Conservation (phyloP, 1,284 basidiomycete species). For the Dichomitus squalens region DNA sequence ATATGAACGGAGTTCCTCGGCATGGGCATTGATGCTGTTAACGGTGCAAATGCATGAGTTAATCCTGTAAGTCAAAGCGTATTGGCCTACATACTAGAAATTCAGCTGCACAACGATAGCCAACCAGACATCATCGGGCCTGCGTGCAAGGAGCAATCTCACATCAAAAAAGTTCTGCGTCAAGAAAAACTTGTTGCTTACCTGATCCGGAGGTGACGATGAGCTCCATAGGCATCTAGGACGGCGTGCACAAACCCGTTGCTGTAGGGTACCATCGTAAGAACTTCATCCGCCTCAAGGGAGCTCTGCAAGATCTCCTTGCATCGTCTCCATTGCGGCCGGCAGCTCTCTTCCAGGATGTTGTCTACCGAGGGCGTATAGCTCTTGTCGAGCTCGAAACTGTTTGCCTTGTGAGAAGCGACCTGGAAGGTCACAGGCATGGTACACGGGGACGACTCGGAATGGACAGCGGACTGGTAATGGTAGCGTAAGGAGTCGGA, state of each 20-base stretch:
- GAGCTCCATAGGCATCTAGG: conserved; percentile 51
- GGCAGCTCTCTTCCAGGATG: neutral
- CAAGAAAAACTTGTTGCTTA: neutral
- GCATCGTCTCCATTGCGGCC: neutral
- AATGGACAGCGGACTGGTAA: neutral
- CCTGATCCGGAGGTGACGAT: conserved; percentile 82
- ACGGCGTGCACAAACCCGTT: neutral
- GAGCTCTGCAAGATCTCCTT: neutral
- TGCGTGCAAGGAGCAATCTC: conserved; percentile 14
- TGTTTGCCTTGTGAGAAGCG: neutral
- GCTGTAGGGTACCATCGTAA: neutral
- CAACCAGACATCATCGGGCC: conserved; percentile 42
- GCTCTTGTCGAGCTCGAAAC: neutral
- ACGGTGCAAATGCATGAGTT: too few relatives aligned
- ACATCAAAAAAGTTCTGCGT: neutral
- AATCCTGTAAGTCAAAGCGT: neutral
- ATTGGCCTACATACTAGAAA: neutral
- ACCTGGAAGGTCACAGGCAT: neutral
- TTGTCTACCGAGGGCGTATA: neutral
- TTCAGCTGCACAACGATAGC: conserved; percentile 5
- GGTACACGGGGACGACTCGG: too few relatives aligned
- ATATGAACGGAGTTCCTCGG: conserved; percentile 39
- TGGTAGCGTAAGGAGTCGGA: neutral
- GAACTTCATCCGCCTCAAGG: neutral
- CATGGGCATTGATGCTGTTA: conserved; percentile 39